Evolutionary conservation across 2,329 filamentous ascomycete genomes (phyloP).

Genomic region (Grosmannia huntii): DNA sequence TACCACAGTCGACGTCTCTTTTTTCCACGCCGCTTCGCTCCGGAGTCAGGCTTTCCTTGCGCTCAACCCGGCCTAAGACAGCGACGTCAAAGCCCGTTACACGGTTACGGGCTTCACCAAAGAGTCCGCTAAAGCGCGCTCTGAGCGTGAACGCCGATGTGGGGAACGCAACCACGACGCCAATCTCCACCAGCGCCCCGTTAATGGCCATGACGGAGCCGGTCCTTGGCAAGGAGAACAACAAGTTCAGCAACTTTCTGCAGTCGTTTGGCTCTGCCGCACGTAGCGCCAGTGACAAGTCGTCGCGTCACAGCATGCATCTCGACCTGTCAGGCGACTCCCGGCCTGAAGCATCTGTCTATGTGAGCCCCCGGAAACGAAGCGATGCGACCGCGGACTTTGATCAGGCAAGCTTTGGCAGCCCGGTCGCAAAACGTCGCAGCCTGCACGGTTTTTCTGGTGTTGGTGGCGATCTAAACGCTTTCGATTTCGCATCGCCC

Average conservation of each 20-base stretch:
- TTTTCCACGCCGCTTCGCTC: conserved; percentile 53
- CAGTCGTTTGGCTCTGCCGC: conserved; percentile 26
- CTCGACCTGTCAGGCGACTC: conserved; percentile 42
- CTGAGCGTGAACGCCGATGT: conserved; percentile 58
- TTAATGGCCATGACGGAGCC: conserved; percentile 15
- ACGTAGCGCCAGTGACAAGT: conserved; percentile 33
- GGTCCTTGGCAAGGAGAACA: conserved; percentile 28
- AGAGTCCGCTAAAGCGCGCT: conserved; percentile 69
- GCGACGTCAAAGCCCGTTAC: conserved; percentile 40
- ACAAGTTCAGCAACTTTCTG: conserved; percentile 16
- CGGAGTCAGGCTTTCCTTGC: conserved; percentile 52
- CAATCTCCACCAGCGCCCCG: conserved; percentile 26
- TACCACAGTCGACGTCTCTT: conserved; percentile 21
- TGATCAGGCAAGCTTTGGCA: conserved; percentile 65
- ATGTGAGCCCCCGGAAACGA: conserved; percentile 78
- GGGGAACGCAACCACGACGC: conserved; percentile 48
- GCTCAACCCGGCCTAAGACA: conserved; percentile 48
- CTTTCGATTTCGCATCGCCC: conserved; percentile 47
- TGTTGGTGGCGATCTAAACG: conserved; percentile 52
- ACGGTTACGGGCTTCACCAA: conserved; percentile 58
- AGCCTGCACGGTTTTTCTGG: conserved; percentile 68
- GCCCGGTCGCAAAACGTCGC: conserved; percentile 80
- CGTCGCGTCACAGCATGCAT: conserved; percentile 41
- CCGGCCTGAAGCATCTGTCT: conserved; percentile 32
- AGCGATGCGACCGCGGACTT: conserved; percentile 83